Evolutionary conservation across 2,329 filamentous ascomycete species (phyloP), one percentile per base, ranked within the genome.

Genomic region (Penicillium sp.): DNA sequence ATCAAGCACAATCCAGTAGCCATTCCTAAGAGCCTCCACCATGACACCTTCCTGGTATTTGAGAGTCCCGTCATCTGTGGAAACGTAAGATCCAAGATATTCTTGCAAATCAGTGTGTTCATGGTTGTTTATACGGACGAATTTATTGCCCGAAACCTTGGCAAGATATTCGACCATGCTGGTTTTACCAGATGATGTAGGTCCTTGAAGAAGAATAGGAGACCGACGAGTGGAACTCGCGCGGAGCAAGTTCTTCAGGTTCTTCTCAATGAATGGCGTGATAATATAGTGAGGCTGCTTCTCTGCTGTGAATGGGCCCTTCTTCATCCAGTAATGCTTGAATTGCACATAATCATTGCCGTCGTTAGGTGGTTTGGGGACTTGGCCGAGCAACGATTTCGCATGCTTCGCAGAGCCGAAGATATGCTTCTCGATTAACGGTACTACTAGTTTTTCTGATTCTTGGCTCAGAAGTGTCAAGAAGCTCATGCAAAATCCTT

Each of bases 141-240:
- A 99, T 67, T 90, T 94, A 70, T 99, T 96, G 3, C 95, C 94
- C 28, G 91, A 97, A 55, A 90, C 88, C 67, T 96, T 94, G n/a
- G 95, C 93, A 38, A 99, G 81, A 69, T 96, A 97, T 73, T 97
- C 93, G 43, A 99, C 96, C 94, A 99, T 99, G 73, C 93, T 97
- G 0, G 94, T 99, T 74, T 99, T 99, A 62, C 94, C 94, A 12
- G 93, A 90, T 5, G 95, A 99, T 0, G 94, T 99, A 12, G 95
- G 94, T 3, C 94, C 94, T 72, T 99, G 94, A 20, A 99, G 89
- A 9, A 99, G 80, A 49, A 99, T 90, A 0, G 94, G 95, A 70
- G 96, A 99, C 49, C 89, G 85, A 35, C 91, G 80, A 4, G 93
- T 99, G 0, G 93, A 97, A 16, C 91, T 91, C 3, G 94, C 95